phyloP scores from a whole-genome alignment of 2,329 filamentous ascomycete genomes.

The Diaporthe batatas region DNA sequence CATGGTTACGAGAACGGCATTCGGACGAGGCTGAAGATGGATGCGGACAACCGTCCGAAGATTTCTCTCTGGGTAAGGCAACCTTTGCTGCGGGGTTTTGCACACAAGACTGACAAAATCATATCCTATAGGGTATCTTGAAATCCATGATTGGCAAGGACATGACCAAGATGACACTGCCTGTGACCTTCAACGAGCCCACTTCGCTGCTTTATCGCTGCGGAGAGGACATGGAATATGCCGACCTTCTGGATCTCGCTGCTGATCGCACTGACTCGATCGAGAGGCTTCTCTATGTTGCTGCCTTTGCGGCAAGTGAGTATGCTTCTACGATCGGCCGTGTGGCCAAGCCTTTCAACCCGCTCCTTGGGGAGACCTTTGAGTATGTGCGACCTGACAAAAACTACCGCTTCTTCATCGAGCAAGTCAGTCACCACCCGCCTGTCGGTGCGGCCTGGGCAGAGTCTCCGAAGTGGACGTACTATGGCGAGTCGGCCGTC shows the following conservation, averaged over 20 bases:
- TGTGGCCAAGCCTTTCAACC: slow-evolving; percentile 98
- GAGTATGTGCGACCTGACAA: slow-evolving; percentile 97
- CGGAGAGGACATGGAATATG: slow-evolving; percentile 98
- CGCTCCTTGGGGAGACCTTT: slow-evolving; percentile 94
- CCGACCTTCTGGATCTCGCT: slow-evolving; percentile 89
- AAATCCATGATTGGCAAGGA: slow-evolving; percentile 99
- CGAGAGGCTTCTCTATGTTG: slow-evolving; percentile 93
- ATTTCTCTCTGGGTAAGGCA: slow-evolving; percentile 91
- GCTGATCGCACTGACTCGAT: slow-evolving; percentile 88
- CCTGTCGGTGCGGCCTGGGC: slow-evolving; percentile 94
- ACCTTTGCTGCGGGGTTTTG: background rate
- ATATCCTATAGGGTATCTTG: slow-evolving; percentile 80
- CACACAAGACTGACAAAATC: slow-evolving; percentile 45
- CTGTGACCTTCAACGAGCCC: slow-evolving; percentile 98
- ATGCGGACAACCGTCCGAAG: slow-evolving; percentile 92
- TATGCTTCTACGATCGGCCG: slow-evolving; percentile 97
- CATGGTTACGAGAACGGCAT: slow-evolving; percentile 92
- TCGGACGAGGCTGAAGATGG: slow-evolving; percentile 84
- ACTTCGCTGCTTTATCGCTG: slow-evolving; percentile 95
- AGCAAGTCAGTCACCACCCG: slow-evolving; percentile 98
- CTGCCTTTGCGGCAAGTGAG: slow-evolving; percentile 94
- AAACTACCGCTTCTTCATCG: slow-evolving; percentile 97
- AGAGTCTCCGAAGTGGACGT: slow-evolving; percentile 94
- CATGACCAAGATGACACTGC: slow-evolving; percentile 99
- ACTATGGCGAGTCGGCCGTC: slow-evolving; percentile 95